Percentiles rank a stretch among this genome's conserved stretches.
Evolutionary conservation across 2,329 filamentous ascomycete genomes (phyloP).

Genomic region (Fusarium sulawesiense): DNA sequence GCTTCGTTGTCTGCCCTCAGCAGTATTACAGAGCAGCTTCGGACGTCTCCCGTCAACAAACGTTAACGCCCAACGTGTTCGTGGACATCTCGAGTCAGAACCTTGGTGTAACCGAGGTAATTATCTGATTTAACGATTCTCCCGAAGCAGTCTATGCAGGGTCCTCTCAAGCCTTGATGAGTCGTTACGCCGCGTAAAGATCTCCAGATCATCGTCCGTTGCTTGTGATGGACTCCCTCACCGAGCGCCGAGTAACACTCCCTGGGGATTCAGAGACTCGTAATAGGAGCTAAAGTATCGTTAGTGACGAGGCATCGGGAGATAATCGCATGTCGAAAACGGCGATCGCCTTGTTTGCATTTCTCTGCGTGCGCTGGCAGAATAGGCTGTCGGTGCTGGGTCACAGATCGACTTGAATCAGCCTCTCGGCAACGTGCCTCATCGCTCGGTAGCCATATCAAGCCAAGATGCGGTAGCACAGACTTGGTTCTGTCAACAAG

Average conservation of each 20-base stretch:
- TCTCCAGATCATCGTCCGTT: conserved; percentile 34
- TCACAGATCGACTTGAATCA: conserved; percentile 5
- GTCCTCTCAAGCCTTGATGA: neutral
- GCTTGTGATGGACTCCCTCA: conserved; percentile 9
- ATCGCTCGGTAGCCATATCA: conserved; percentile 22
- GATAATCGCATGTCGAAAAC: neutral
- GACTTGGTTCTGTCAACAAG: conserved; percentile 8
- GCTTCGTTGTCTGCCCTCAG: neutral
- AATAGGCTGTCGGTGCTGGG: conserved; percentile 10
- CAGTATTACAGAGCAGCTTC: conserved; percentile 18
- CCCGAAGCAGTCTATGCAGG: conserved; percentile 4
- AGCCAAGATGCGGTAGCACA: conserved; percentile 18
- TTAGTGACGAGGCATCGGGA: neutral
- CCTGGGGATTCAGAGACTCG: neutral
- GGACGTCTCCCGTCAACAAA: conserved; percentile 4
- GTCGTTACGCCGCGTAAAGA: conserved; percentile 25
- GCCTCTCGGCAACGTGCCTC: conserved; percentile 17
- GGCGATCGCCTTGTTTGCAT: conserved; percentile 18
- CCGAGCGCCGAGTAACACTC: conserved; percentile 10
- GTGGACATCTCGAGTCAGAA: conserved; percentile 6
- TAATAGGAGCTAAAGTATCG: neutral
- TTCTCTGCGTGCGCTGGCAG: conserved; percentile 4
- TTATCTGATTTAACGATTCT: conserved; percentile 19
- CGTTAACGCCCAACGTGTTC: conserved; percentile 32
- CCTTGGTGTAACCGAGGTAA: conserved; percentile 1